Evolutionary conservation across 1,284 basidiomycete genomes (phyloP), one percentile per base, ranked within the genome.

Genomic region (Ustilago hordei): DNA sequence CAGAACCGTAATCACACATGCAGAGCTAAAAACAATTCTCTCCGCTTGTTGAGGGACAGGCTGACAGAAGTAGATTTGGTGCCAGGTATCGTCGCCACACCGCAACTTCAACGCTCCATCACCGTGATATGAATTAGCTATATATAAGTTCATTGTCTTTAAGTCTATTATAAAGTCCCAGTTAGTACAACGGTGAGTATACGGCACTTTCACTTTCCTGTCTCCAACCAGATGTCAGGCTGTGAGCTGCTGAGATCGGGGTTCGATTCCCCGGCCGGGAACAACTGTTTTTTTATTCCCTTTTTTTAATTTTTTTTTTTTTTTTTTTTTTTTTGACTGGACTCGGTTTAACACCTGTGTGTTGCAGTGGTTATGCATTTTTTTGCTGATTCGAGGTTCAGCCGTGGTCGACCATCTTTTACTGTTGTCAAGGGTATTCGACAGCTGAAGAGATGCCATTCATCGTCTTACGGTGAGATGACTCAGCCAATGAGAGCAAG

Each of bases 251-350:
- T 62, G 52, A 71, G 73, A 68, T 65, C 73, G 73, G 68, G 73
- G 73, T 75, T 75, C 73, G 73, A 75, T 65, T 75, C 68, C 73
- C 73, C 68, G 73, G 68, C 52, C 28, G 73, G 73, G 73, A 70
- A 67, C 23, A 28, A 23, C 28, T 13, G 55, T 60, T 55, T 59
- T 60, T 36, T 47, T 35, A 39, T 23, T 2, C 15, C 15, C 39
- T 39, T 60, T 19, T 39, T 36, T 48, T 57, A 15, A n/a, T 55
- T 59, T 60, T 36, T 47, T 35, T 39, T 60, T 19, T 39, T 36
- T 48, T 57, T 12, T 39, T 60, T 19, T 39, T 36, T 48, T 57
- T 12, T 48, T 31, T 45, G 54, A 19, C 4, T 32, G 0, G 52
- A 17, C 12, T 23, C 56, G 2, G 56, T 43, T 58, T 34, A 58